These are phyloP conservation scores for Suhomyces bribrorum DNA, from an alignment of 1,139 yeast species.

Conservation along the genomic window DNA sequence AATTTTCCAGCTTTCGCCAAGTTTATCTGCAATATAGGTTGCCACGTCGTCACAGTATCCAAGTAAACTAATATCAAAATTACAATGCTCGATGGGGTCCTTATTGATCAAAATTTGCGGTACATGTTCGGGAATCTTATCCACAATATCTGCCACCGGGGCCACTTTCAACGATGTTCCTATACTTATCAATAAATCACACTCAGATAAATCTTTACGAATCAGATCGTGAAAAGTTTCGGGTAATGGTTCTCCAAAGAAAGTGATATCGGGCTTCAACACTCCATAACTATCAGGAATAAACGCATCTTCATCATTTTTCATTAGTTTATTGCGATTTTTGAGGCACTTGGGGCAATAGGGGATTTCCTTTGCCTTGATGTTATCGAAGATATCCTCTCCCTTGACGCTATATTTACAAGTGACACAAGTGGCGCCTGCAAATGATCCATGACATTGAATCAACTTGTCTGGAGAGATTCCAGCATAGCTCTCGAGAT, in stretches of 20 bases:
- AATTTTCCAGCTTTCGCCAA: constrained; percentile 61
- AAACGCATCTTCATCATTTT: constrained; percentile 31
- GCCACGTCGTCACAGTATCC: constrained; percentile 92
- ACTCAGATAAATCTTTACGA: constrained; percentile 52
- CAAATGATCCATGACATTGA: constrained; percentile 97
- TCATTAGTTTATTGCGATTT: constrained; percentile 40
- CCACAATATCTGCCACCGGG: constrained; percentile 81
- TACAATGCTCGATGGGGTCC: constrained; percentile 64
- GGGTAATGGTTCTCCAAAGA: constrained; percentile 90
- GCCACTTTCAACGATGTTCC: constrained; percentile 96
- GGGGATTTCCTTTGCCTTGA: constrained; percentile 64
- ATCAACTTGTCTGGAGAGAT: constrained; percentile 67
- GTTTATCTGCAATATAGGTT: constrained; percentile 48
- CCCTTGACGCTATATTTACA: constrained; percentile 75
- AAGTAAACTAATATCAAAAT: constrained; percentile 76
- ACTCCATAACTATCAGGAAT: constrained; percentile 67
- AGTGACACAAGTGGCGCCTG: constrained; percentile 83
- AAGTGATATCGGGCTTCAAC: constrained; percentile 92
- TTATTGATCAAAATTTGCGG: constrained; percentile 86
- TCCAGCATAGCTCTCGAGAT: constrained; percentile 84
- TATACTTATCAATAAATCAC: constrained; percentile 82
- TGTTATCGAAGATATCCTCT: constrained; percentile 59
- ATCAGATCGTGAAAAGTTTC: constrained; percentile 64
- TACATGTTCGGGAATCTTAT: constrained; percentile 62
- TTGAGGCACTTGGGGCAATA: constrained; percentile 65